Evolutionary conservation across 2,329 filamentous ascomycete genomes (phyloP).

Genomic region (Fonsecaea erecta): DNA sequence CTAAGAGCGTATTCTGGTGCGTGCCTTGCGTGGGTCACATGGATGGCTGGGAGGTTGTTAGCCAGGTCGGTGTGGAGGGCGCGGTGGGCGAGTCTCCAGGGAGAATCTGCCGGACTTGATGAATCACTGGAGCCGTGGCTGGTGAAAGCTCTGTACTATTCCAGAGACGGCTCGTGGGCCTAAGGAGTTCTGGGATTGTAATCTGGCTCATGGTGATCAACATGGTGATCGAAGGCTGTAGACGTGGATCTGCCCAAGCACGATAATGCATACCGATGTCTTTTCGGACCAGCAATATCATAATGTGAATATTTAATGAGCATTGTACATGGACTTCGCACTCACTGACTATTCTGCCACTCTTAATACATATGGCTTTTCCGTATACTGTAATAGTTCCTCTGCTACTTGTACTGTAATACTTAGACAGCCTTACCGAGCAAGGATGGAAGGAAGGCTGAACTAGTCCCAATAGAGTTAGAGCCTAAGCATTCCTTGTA

Average conservation of each 20-base stretch:
- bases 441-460: not conserved
- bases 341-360: too few species aligned
- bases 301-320: not conserved
- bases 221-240: not conserved
- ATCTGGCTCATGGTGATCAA: not conserved
- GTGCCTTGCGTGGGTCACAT: constrained; percentile 40
- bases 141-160: not conserved
- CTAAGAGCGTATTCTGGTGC: constrained; percentile 38
- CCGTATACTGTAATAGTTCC: not conserved
- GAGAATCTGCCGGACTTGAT: constrained; percentile 22
- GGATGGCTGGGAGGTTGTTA: constrained; percentile 33
- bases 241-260: not conserved
- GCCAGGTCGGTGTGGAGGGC: constrained; percentile 25
- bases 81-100: constrained; percentile 28
- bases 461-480: not conserved
- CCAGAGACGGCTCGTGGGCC: not conserved
- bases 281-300: not conserved
- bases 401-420: not conserved
- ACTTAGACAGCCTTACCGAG: too few species aligned
- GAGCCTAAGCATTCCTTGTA: not conserved
- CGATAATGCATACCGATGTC: not conserved
- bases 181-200: not conserved
- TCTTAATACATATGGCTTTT: not conserved
- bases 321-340: not conserved
- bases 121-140: not conserved